Evolutionary conservation across 2,329 filamentous ascomycete species (phyloP), one percentile per base, ranked within the genome.

Genomic region (Alternaria longipes): DNA sequence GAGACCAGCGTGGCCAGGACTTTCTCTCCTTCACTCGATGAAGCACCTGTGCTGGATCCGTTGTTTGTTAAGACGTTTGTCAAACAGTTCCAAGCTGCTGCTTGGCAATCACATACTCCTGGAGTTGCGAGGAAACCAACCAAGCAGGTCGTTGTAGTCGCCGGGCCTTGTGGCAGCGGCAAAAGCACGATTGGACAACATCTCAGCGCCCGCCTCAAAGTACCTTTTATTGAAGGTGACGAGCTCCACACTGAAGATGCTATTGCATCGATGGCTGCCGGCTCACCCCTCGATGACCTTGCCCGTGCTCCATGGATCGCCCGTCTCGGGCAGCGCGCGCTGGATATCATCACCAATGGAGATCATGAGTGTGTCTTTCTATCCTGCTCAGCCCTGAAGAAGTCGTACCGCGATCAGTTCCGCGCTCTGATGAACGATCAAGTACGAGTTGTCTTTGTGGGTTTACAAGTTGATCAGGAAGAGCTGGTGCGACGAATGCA

Each of bases 171-270:
- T 53, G 81, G 80, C 4, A 78, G 76, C n/a, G 80, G 80, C 3
- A 82, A 82, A 63, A 77, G 79, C 0, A 82, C 79, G 0, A 54
- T 82, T 0, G 78, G 74, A 2, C 57, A 63, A n/a, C 63, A 69
- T 1, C 52, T 82, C n/a, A 71, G 76, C 0, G 47, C 65, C 1
- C 65, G 46, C 8, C 62, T 81, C 0, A 56, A 65, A 14, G 66
- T 72, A 3, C 75, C 80, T 0, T 80, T 77, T 60, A 74, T 82
- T n/a, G 80, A 83, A 62, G 81, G 80, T 4, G 81, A 82, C 51
- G 70, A 70, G 3, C 64, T 81, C 2, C 80, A 82, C 60, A 76
- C 71, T 2, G 63, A 56, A 11, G 66, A 62, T 8, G 74, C 79
- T 8, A 54, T 80, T 0, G 67, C 78, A n/a, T 56, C 72, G 51